Evolutionary conservation across 306 rosid species (phyloP).

Genomic region (Dalbergia cultrata): DNA sequence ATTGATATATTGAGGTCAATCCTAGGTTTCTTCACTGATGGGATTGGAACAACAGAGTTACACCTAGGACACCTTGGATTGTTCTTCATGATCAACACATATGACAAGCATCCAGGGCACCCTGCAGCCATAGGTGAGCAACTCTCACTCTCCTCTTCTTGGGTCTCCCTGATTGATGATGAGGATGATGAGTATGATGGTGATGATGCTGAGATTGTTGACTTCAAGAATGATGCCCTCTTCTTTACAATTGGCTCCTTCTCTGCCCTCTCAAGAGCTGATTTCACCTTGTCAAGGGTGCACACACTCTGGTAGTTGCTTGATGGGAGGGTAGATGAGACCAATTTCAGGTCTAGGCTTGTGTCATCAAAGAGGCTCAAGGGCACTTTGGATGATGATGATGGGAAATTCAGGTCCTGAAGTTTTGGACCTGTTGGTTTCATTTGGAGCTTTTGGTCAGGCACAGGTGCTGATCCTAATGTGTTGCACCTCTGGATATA

Average conservation of each 20-base stretch:
- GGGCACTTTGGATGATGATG: slow-evolving; percentile 61
- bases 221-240: slow-evolving; percentile 63
- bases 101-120: slow-evolving; percentile 92
- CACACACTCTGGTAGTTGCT: slow-evolving; percentile 84
- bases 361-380: slow-evolving; percentile 80
- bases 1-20: slow-evolving; percentile 88
- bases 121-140: slow-evolving; percentile 90
- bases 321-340: slow-evolving; percentile 59
- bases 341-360: slow-evolving; percentile 69
- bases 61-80: slow-evolving; percentile 96
- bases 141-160: slow-evolving; percentile 71
- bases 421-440: slow-evolving; percentile 59
- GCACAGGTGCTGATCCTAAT: slow-evolving; percentile 38
- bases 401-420: slow-evolving; percentile 82
- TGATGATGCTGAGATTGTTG: slow-evolving; percentile 59
- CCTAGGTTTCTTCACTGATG: slow-evolving; percentile 80
- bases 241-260: slow-evolving; percentile 70
- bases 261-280: slow-evolving; percentile 94
- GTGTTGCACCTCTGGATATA: slow-evolving; percentile 74
- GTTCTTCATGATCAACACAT: slow-evolving; percentile 84
- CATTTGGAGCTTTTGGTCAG: slow-evolving; percentile 55
- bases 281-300: slow-evolving; percentile 94
- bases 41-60: slow-evolving; percentile 72
- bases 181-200: slow-evolving; percentile 75
- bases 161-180: slow-evolving; percentile 68